Evolutionary conservation across 2,329 filamentous ascomycete genomes (phyloP).

Genomic region (Geosmithia putterillii): DNA sequence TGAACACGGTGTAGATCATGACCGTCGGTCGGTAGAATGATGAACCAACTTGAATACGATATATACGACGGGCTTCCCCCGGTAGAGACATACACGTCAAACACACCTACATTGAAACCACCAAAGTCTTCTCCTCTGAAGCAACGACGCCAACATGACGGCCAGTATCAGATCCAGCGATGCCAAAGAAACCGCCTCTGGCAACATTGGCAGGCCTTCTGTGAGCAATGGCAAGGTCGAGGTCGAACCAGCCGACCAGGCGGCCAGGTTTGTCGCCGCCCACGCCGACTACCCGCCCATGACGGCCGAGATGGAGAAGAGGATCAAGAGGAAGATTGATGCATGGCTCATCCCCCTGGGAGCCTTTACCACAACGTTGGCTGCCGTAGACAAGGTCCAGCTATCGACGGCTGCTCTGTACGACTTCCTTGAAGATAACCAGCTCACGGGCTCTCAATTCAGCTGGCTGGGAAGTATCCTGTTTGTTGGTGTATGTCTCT

Average conservation of each 20-base stretch:
- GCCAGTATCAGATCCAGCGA: too few relatives aligned
- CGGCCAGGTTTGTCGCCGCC: slow-evolving; percentile 4
- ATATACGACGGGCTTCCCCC: too few relatives aligned
- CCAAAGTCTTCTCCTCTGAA: too few relatives aligned
- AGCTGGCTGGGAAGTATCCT: slow-evolving; percentile 10
- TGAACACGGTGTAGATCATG: too few relatives aligned
- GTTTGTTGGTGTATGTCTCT: slow-evolving; percentile 7
- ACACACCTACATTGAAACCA: too few relatives aligned
- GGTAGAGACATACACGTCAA: too few relatives aligned
- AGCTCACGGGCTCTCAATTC: slow-evolving; percentile 7
- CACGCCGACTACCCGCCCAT: slow-evolving; percentile 5
- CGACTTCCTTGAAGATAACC: slow-evolving; percentile 8
- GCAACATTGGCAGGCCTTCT: too few relatives aligned
- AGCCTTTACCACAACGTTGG: background rate
- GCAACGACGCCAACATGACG: too few relatives aligned
- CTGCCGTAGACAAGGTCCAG: slow-evolving; percentile 15
- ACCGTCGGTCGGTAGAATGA: too few relatives aligned
- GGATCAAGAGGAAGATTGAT: slow-evolving; percentile 8
- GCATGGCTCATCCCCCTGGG: slow-evolving; percentile 7
- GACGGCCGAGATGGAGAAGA: slow-evolving; percentile 8
- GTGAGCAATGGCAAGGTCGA: too few relatives aligned
- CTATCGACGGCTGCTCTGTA: slow-evolving; percentile 13
- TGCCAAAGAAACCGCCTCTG: too few relatives aligned
- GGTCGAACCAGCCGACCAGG: slow-evolving; percentile 1
- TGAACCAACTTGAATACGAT: too few relatives aligned